Evolutionary conservation across 441 rosid species (phyloP).

Genomic region (Arabidopsis hybrid): DNA sequence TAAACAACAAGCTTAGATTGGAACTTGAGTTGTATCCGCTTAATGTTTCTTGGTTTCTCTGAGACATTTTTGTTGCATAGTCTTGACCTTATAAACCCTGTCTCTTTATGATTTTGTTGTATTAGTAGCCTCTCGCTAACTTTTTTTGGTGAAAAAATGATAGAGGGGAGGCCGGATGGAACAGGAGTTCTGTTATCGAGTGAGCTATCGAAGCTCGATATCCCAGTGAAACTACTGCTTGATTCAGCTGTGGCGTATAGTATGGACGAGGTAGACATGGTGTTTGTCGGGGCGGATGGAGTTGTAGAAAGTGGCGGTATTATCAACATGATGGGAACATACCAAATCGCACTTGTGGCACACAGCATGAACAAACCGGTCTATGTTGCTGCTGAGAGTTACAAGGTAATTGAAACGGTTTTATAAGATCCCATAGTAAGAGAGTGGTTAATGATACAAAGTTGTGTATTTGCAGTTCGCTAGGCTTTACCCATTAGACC

Average conservation of each 20-base stretch:
- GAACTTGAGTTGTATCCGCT: neutral
- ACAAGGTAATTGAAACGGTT: slow-evolving; percentile 57
- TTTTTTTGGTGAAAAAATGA: slow-evolving; percentile 11
- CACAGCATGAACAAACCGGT: slow-evolving; percentile 93
- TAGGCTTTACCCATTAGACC: slow-evolving; percentile 89
- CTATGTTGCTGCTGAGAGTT: slow-evolving; percentile 96
- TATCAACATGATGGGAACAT: slow-evolving; percentile 98
- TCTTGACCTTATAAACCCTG: neutral
- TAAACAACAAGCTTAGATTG: slow-evolving; percentile 4
- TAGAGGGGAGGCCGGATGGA: slow-evolving; percentile 96
- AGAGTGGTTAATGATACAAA: neutral
- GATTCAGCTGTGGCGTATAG: slow-evolving; percentile 93
- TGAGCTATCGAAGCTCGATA: slow-evolving; percentile 85
- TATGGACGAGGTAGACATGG: slow-evolving; percentile 96
- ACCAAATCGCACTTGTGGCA: slow-evolving; percentile 88
- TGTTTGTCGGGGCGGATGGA: slow-evolving; percentile 88
- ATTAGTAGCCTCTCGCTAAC: slow-evolving; percentile 7
- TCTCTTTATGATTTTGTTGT: neutral
- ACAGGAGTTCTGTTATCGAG: slow-evolving; percentile 80
- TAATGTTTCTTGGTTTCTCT: slow-evolving; percentile 15
- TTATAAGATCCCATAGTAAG: neutral
- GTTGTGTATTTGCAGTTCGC: slow-evolving; percentile 65
- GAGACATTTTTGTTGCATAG: slow-evolving; percentile 4
- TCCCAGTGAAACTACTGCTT: slow-evolving; percentile 86
- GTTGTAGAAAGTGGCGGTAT: slow-evolving; percentile 95